Percentiles rank a stretch among this genome's conserved stretches.
These are phyloP conservation scores for Amaranthus tricolor DNA, from an alignment of 179 eudicot species.

Conservation along the genomic window DNA sequence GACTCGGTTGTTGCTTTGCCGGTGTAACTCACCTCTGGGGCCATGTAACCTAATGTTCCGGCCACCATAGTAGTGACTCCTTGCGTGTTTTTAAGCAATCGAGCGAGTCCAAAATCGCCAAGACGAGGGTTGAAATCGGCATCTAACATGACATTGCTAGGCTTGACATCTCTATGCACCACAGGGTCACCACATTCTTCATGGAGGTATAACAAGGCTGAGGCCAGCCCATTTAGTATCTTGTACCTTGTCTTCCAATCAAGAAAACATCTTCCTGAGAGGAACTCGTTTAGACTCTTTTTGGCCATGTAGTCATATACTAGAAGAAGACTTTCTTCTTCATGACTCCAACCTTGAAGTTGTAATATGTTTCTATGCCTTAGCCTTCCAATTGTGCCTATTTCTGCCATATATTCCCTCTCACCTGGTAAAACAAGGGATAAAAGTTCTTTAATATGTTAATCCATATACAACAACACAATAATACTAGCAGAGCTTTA, in stretches of 20 bases:
- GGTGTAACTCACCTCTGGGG: constrained; percentile 65
- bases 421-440: constrained; percentile 36
- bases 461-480: no score
- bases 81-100: constrained; percentile 44
- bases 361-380: constrained; percentile 72
- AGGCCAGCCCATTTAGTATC: constrained; percentile 53
- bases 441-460: neutral
- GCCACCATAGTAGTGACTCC: constrained; percentile 65
- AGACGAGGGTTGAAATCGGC: constrained; percentile 53
- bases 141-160: constrained; percentile 76
- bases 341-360: constrained; percentile 82
- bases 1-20: constrained; percentile 63
- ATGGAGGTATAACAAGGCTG: constrained; percentile 58
- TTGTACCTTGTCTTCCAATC: constrained; percentile 54
- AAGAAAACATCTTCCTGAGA: constrained; percentile 35
- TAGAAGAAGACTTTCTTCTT: constrained; percentile 55
- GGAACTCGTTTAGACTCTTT: constrained; percentile 60
- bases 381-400: constrained; percentile 64
- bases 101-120: constrained; percentile 74
- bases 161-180: constrained; percentile 71
- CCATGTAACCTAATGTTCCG: constrained; percentile 72
- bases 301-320: constrained; percentile 78
- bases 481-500: no score
- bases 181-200: constrained; percentile 68
- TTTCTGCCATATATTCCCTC: constrained; percentile 69